Evolutionary conservation across 2,329 filamentous ascomycete genomes (phyloP).

Genomic region (Clonostachys solani): DNA sequence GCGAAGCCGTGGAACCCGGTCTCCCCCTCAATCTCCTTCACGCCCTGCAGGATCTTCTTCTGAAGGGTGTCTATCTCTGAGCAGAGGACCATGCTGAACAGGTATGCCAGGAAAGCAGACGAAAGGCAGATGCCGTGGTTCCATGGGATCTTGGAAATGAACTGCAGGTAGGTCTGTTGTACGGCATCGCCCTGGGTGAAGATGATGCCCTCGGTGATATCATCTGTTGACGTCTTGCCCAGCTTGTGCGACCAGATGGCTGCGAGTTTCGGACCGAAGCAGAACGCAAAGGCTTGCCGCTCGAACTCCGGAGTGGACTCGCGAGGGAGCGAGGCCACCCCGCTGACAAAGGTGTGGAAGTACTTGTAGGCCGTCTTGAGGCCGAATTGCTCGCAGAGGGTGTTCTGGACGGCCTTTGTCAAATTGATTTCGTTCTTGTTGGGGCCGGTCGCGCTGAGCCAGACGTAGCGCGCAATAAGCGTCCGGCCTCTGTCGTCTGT

Average conservation of each 20-base stretch:
- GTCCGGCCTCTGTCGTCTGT: conserved; percentile 7
- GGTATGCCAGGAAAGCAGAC: conserved; percentile 27
- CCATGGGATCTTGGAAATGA: conserved; percentile 18
- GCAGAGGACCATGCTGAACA: conserved; percentile 24
- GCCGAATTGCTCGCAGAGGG: conserved; percentile 17
- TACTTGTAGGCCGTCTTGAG: conserved; percentile 23
- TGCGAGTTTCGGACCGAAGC: conserved; percentile 30
- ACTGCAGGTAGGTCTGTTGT: conserved; percentile 10
- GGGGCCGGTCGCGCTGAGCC: conserved; percentile 12
- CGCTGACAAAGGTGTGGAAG: conserved; percentile 24
- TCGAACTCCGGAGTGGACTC: conserved; percentile 1
- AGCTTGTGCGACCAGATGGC: conserved; percentile 25
- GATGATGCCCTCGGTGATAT: conserved; percentile 22
- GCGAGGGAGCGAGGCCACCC: conserved; percentile 17
- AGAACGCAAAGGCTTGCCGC: conserved; percentile 20
- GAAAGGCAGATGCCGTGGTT: conserved; percentile 13
- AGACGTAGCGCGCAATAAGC: conserved; percentile 21
- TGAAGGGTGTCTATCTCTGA: conserved; percentile 24
- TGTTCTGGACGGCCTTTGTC: conserved; percentile 8
- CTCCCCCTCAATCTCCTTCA: conserved; percentile 25
- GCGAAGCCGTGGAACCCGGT: conserved; percentile 28
- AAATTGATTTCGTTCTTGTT: conserved; percentile 14
- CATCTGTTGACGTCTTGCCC: conserved; percentile 4
- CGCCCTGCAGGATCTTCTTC: conserved; percentile 19
- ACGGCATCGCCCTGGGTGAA: conserved; percentile 10